Conservation (phyloP, 257 asterid genomes). For the Nicotiana tomentosiformis region DNA sequence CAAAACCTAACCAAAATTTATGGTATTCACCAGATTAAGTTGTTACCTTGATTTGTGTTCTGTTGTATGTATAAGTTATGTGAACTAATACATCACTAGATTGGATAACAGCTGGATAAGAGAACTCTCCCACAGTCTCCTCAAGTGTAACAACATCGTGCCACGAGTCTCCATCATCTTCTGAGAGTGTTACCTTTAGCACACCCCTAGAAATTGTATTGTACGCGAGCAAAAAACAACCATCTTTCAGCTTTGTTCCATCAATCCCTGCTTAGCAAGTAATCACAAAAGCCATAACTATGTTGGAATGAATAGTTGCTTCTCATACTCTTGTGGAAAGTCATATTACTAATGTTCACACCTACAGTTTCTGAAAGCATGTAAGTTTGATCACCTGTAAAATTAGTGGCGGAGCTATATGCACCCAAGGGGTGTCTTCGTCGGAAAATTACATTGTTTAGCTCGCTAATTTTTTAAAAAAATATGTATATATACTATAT, state of each 20-base stretch:
- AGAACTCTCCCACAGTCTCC: constrained; percentile 65
- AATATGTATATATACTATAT: no score
- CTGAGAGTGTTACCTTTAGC: constrained; percentile 70
- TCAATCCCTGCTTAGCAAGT: constrained; percentile 56
- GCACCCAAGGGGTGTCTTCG: no score
- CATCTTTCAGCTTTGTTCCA: constrained; percentile 82
- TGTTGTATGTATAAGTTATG: constrained; percentile 77
- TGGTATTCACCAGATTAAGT: not conserved
- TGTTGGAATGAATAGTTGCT: not conserved
- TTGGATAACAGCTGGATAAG: constrained; percentile 95
- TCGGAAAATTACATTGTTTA: no score
- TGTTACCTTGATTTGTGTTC: constrained; percentile 84
- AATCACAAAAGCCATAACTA: not conserved
- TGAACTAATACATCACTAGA: constrained; percentile 73
- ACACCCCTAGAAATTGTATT: constrained; percentile 78
- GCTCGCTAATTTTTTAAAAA: no score
- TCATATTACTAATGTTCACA: not conserved
- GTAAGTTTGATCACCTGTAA: not conserved
- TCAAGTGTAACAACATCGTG: constrained; percentile 64
- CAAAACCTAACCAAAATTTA: not conserved
- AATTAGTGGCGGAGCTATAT: no score
- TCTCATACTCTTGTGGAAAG: not conserved
- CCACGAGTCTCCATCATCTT: constrained; percentile 89
- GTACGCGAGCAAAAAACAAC: constrained; percentile 70
- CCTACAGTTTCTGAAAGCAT: not conserved